These are phyloP conservation scores for Vickermania ingenoplastis DNA, from an alignment of 208 protist species.

Conservation along the genomic window DNA sequence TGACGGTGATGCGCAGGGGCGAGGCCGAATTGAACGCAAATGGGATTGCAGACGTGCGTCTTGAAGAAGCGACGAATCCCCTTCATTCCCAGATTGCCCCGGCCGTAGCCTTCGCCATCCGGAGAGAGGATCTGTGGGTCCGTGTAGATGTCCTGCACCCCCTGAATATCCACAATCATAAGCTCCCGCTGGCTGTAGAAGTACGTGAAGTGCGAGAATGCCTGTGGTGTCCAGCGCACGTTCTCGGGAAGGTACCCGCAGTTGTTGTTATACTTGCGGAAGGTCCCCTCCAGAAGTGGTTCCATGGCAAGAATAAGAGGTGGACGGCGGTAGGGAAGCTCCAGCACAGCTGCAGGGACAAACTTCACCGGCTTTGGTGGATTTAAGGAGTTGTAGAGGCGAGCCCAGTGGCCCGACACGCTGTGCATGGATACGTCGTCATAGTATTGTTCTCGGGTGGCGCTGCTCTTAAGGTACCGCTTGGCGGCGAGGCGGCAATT, in stretches of 20 bases:
- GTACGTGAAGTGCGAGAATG: conserved; percentile 90
- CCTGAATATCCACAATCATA: conserved; percentile 86
- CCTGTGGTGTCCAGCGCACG: conserved; percentile 75
- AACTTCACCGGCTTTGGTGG: conserved; percentile 69
- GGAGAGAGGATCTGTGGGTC: conserved; percentile 85
- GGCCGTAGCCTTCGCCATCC: conserved; percentile 67
- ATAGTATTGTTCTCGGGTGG: conserved; percentile 64
- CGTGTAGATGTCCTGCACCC: conserved; percentile 83
- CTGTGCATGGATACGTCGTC: conserved; percentile 82
- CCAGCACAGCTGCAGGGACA: conserved; percentile 62
- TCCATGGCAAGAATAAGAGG: conserved; percentile 73
- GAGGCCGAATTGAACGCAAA: conserved; percentile 59
- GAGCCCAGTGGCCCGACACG: conserved; percentile 67
- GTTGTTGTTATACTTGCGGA: conserved; percentile 91
- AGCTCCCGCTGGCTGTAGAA: conserved; percentile 45
- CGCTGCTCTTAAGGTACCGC: conserved; percentile 52
- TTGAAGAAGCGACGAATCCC: conserved; percentile 67
- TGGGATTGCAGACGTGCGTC: conserved; percentile 75
- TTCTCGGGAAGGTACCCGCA: conserved; percentile 62
- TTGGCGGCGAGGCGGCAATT: conserved; percentile 65
- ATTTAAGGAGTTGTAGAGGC: conserved; percentile 43
- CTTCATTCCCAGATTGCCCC: conserved; percentile 67
- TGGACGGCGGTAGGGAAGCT: conserved; percentile 36
- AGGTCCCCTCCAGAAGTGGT: conserved; percentile 60
- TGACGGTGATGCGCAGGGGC: neutral